Percentiles rank a stretch among this genome's conserved stretches.
Conservation (phyloP, 345 rosid genomes). For the Cardamine chenopodiifolia region DNA sequence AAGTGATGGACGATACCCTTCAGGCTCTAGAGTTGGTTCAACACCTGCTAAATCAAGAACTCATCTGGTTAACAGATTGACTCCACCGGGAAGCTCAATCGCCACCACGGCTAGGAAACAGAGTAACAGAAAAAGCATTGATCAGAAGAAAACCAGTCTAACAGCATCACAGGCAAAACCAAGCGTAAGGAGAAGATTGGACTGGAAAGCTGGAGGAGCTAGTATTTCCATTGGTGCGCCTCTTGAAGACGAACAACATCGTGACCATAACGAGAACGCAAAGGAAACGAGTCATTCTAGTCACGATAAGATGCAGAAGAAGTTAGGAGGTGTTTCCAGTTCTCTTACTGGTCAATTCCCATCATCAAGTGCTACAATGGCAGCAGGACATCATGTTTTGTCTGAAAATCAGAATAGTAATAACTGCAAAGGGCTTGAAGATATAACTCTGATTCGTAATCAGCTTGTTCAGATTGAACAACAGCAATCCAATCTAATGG, state of each 20-base stretch:
- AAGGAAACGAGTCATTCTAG: slow-evolving; percentile 30
- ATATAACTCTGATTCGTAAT: slow-evolving; percentile 69
- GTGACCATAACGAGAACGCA: slow-evolving; percentile 5
- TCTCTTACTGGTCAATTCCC: slow-evolving; percentile 67
- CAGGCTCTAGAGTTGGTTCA: slow-evolving; percentile 51
- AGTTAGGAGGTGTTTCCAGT: slow-evolving; percentile 54
- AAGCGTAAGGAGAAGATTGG: slow-evolving; percentile 55
- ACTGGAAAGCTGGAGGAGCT: slow-evolving; percentile 57
- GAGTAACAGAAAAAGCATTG: slow-evolving; percentile 50
- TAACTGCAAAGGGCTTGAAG: slow-evolving; percentile 73
- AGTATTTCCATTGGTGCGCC: slow-evolving; percentile 40
- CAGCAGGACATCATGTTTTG: slow-evolving; percentile 45
- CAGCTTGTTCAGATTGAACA: slow-evolving; percentile 93
- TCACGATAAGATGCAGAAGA: slow-evolving; percentile 52
- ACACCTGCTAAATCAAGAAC: slow-evolving; percentile 45
- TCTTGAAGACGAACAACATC: slow-evolving; percentile 36
- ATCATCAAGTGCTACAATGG: slow-evolving; percentile 42
- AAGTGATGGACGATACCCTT: slow-evolving; percentile 52
- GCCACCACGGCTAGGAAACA: slow-evolving; percentile 55
- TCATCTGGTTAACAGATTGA: slow-evolving; percentile 44
- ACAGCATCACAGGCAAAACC: slow-evolving; percentile 37
- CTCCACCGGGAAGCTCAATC: slow-evolving; percentile 57
- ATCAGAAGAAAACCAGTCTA: slow-evolving; percentile 48
- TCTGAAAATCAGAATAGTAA: slow-evolving; percentile 55
- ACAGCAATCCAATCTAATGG: slow-evolving; percentile 84